Percentiles rank a stretch among this genome's conserved stretches.
Conservation (phyloP, 345 rosid genomes). For the Pseudoturritis turrita region DNA sequence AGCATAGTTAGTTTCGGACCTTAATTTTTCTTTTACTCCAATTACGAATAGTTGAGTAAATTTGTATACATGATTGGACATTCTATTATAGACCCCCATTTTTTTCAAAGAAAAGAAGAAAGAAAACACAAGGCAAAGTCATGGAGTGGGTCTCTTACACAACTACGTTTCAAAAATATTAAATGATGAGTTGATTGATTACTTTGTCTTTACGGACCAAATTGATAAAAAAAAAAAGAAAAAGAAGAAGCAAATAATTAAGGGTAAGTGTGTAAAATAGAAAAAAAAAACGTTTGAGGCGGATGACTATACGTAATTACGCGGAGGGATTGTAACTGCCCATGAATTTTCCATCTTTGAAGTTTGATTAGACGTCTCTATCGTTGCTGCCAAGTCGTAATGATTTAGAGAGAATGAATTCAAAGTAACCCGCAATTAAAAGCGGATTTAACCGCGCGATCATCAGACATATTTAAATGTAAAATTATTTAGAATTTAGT, state of each 20-base stretch:
- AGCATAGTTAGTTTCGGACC: too few relatives aligned
- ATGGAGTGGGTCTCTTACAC: constrained; percentile 19
- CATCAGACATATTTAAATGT: too few relatives aligned
- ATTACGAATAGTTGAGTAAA: not conserved
- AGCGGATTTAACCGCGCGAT: too few relatives aligned
- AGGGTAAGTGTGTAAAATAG: not conserved
- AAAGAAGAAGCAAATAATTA: not conserved
- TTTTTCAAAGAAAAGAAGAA: not conserved
- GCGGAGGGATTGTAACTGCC: too few relatives aligned
- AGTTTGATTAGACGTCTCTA: too few relatives aligned
- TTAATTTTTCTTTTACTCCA: not conserved
- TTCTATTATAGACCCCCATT: not conserved
- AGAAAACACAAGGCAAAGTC: not conserved
- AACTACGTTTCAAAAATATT: constrained; percentile 4
- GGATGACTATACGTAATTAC: too few relatives aligned
- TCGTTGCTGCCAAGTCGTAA: too few relatives aligned
- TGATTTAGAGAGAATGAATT: too few relatives aligned
- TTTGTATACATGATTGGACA: not conserved
- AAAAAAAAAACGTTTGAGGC: too few relatives aligned
- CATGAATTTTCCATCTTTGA: too few relatives aligned
- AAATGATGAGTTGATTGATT: constrained; percentile 11
- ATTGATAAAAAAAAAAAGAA: not conserved
- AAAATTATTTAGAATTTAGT: too few relatives aligned
- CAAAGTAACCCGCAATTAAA: too few relatives aligned
- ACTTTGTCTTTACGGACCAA: constrained; percentile 2